Percentiles rank a stretch among this genome's conserved stretches.
phyloP scores from a whole-genome alignment of 345 rosid species.

The Salix koriyanagi region DNA sequence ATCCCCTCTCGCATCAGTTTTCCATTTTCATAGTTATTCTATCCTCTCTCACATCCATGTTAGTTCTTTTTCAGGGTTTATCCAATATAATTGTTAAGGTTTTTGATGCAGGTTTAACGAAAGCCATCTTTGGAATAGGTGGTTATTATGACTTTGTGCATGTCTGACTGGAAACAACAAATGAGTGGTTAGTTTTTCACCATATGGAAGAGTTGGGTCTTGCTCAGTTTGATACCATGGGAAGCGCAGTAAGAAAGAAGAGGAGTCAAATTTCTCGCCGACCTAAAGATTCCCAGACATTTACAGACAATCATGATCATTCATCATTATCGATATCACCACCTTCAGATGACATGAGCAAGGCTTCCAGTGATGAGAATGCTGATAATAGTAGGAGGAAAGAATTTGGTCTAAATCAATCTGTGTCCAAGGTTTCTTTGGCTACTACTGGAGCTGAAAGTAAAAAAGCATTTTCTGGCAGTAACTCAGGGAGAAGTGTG shows the following conservation, averaged over 20 bases:
- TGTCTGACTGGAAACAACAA: constrained; percentile 16
- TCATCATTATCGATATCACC: constrained; percentile 35
- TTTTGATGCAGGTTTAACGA: neutral
- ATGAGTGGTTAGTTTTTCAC: constrained; percentile 1
- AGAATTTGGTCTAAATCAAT: constrained; percentile 69
- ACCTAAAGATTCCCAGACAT: constrained; percentile 46
- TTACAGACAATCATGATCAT: constrained; percentile 33
- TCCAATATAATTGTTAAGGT: neutral
- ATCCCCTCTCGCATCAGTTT: neutral
- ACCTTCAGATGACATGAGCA: constrained; percentile 44
- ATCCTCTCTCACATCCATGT: neutral
- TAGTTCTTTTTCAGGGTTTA: neutral
- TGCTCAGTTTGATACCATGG: constrained; percentile 32
- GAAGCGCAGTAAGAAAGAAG: constrained; percentile 59
- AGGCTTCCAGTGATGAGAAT: constrained; percentile 66
- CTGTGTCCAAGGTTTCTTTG: constrained; percentile 44
- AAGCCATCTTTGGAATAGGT: neutral
- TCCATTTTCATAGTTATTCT: neutral
- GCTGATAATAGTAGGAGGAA: constrained; percentile 50
- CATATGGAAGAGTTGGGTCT: constrained; percentile 54
- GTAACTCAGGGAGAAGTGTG: constrained; percentile 36
- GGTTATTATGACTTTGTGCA: neutral
- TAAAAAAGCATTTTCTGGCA: constrained; percentile 30
- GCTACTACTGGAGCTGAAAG: constrained; percentile 25
- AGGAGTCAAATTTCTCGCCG: constrained; percentile 63